Percentiles rank a stretch among this genome's conserved stretches.
These are phyloP conservation scores for Krasilnikovozyma curviuscula DNA, from an alignment of 768 basidiomycete genomes.

Conservation along the genomic window DNA sequence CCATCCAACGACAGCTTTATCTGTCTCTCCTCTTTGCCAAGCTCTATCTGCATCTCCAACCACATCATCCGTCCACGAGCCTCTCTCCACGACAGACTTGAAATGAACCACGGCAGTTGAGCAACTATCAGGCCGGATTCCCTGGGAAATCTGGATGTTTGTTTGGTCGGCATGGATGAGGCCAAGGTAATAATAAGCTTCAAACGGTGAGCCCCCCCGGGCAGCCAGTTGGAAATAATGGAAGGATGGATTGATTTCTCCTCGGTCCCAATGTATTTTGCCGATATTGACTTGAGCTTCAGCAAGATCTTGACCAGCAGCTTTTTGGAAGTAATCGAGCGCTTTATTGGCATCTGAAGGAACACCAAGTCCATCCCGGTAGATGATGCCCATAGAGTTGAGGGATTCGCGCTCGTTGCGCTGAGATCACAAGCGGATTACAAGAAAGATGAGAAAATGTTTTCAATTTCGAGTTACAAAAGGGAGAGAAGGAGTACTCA, in stretches of 20 bases:
- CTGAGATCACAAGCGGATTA: conserved; percentile 27
- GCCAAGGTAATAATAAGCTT: conserved; percentile 85
- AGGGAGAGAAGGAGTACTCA: neutral
- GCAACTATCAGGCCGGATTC: conserved; percentile 41
- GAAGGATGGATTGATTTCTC: conserved; percentile 46
- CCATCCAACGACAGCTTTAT: conserved; percentile 78
- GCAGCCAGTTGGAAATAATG: conserved; percentile 68
- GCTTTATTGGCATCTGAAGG: conserved; percentile 48
- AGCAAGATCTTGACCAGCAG: conserved; percentile 69
- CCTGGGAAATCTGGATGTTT: conserved; percentile 16
- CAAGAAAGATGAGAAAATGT: neutral
- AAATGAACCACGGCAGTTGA: conserved; percentile 79
- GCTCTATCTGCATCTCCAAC: conserved; percentile 47
- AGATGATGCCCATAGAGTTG: conserved; percentile 80
- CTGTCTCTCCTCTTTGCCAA: conserved; percentile 50
- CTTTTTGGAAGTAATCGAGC: conserved; percentile 46
- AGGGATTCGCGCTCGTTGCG: conserved; percentile 71
- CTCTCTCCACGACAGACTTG: conserved; percentile 79
- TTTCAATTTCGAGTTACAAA: neutral
- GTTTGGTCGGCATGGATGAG: conserved; percentile 51
- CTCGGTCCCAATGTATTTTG: conserved; percentile 39
- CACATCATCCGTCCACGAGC: conserved; percentile 63
- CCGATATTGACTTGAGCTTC: conserved; percentile 85
- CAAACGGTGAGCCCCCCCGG: conserved; percentile 72
- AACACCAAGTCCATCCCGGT: conserved; percentile 65